phyloP scores from a whole-genome alignment of 129 eudicot genomes.

The Mikania micrantha region DNA sequence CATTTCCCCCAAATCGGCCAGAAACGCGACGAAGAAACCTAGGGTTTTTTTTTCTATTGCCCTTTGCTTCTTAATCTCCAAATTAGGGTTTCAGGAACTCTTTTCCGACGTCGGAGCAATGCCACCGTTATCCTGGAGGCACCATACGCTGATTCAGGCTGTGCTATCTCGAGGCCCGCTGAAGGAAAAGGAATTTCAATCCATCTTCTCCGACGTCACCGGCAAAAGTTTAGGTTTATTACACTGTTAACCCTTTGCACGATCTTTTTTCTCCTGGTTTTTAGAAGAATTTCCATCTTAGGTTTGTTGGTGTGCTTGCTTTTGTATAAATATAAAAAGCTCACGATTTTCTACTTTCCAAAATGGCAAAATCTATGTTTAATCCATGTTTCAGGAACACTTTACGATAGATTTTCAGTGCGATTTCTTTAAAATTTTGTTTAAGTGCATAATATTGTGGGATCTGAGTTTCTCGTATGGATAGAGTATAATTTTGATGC shows the following conservation, averaged over 20 bases:
- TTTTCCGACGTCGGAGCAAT: slow-evolving; percentile 7
- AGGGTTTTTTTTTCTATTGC: slow-evolving; percentile 8
- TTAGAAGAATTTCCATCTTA: neutral
- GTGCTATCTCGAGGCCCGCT: slow-evolving; percentile 65
- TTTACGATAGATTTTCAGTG: neutral
- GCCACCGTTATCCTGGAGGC: slow-evolving; percentile 51
- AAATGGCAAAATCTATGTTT: neutral
- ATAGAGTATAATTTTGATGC: neutral
- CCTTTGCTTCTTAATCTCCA: neutral
- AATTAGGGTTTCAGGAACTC: slow-evolving; percentile 12
- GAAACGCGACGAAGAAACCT: neutral
- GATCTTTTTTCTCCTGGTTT: neutral
- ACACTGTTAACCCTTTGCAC: neutral
- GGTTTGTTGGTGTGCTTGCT: neutral
- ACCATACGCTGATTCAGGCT: slow-evolving; percentile 61
- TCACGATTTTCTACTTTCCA: neutral
- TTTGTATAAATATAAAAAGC: neutral
- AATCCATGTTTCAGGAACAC: neutral
- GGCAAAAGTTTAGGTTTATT: slow-evolving; percentile 50
- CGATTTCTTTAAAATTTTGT: neutral
- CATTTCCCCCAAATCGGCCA: slow-evolving; percentile 3
- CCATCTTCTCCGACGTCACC: slow-evolving; percentile 45
- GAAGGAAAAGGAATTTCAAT: slow-evolving; percentile 38
- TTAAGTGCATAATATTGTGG: neutral
- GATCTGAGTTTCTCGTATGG: neutral